phyloP scores from a whole-genome alignment of 495 filamentous ascomycete genomes.

The Aspergillus heteromorphus region DNA sequence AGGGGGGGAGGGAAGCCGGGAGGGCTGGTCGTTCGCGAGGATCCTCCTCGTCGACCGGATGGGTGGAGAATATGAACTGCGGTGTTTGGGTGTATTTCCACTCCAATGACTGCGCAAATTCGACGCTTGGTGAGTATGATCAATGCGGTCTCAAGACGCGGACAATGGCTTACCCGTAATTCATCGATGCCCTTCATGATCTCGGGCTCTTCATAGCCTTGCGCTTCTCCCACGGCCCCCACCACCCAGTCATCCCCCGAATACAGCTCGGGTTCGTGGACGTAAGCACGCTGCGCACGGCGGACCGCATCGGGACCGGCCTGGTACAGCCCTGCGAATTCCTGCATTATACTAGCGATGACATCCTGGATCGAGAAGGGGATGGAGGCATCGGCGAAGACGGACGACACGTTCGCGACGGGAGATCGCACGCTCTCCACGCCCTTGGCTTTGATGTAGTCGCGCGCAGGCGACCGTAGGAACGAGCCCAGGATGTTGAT shows the following conservation, averaged over 20 bases:
- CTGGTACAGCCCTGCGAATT: constrained; percentile 29
- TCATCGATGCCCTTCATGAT: constrained; percentile 58
- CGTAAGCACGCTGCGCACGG: constrained; percentile 31
- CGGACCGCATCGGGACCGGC: constrained; percentile 26
- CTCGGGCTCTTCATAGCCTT: constrained; percentile 37
- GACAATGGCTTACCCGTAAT: constrained; percentile 43
- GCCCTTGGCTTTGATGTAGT: constrained; percentile 72
- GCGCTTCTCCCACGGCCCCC: constrained; percentile 44
- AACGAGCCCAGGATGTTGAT: constrained; percentile 59
- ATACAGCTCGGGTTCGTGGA: constrained; percentile 32
- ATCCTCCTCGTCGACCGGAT: constrained; percentile 49
- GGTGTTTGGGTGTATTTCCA: constrained; percentile 86
- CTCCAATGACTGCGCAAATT: constrained; percentile 49
- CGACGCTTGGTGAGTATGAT: not conserved
- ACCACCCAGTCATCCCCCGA: constrained; percentile 38
- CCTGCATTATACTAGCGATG: constrained; percentile 30
- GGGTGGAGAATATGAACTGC: constrained; percentile 68
- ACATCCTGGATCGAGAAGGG: constrained; percentile 34
- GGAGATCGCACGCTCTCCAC: constrained; percentile 90
- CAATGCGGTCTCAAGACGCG: not conserved
- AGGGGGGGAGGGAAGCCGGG: constrained; percentile 34
- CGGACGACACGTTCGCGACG: constrained; percentile 67
- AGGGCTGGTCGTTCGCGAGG: constrained; percentile 45
- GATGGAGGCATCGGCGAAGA: constrained; percentile 27
- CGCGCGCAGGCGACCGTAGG: constrained; percentile 66